Percentiles rank a stretch among this genome's conserved stretches.
Evolutionary conservation across 164 flowering plant species (phyloP).

Genomic region (Pachysandra terminalis): DNA sequence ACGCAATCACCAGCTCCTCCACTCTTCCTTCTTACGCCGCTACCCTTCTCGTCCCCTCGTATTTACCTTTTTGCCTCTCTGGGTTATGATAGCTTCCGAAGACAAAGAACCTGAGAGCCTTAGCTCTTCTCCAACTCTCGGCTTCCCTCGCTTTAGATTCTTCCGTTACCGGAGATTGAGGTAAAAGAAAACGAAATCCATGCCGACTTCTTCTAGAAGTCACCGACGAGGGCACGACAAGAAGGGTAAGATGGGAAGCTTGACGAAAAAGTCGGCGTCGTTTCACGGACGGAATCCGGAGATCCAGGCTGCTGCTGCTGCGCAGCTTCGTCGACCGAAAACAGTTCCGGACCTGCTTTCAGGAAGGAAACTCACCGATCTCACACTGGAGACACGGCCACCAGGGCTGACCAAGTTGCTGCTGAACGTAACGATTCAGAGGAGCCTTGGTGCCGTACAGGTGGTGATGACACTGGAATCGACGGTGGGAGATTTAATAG

Average conservation of each 20-base stretch:
- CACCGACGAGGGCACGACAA: slow-evolving; percentile 1
- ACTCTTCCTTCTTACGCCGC: neutral
- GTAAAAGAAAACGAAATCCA: slow-evolving; percentile 1
- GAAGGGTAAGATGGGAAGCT: neutral
- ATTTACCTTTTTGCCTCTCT: slow-evolving; percentile 16
- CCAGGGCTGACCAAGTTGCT: neutral
- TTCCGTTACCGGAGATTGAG: slow-evolving; percentile 62
- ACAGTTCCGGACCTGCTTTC: neutral
- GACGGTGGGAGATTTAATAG: slow-evolving; percentile 63
- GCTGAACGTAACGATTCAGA: slow-evolving; percentile 33
- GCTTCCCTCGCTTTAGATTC: slow-evolving; percentile 52
- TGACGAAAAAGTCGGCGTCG: neutral
- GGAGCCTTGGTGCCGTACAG: slow-evolving; percentile 38
- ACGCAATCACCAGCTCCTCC: no score
- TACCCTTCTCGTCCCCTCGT: slow-evolving; percentile 7
- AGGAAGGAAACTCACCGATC: neutral
- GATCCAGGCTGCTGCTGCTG: neutral
- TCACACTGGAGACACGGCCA: neutral
- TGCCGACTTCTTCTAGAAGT: neutral
- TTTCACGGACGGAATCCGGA: neutral
- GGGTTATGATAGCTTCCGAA: slow-evolving; percentile 39
- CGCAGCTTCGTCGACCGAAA: neutral
- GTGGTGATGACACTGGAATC: slow-evolving; percentile 65
- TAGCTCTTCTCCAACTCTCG: slow-evolving; percentile 48
- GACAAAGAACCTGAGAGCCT: slow-evolving; percentile 44